Conservation (phyloP, 371 early-diverging fungal genomes). For the Mortierella sp. region DNA sequence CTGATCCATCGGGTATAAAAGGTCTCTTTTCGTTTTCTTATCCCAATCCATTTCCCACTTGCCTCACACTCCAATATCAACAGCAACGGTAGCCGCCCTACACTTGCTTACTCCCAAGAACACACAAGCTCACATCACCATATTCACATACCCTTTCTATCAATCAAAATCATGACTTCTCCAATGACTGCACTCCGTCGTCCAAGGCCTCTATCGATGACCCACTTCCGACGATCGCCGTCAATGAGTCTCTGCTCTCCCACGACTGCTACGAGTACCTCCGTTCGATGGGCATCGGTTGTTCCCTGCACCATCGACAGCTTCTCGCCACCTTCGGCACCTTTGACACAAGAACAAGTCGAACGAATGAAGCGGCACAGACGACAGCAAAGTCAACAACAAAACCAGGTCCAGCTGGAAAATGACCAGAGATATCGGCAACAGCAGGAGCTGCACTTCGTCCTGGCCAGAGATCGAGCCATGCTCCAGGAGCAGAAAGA, state of each 20-base stretch:
- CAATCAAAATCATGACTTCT: slow-evolving; percentile 9
- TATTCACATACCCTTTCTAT: neutral
- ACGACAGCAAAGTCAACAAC: slow-evolving; percentile 2
- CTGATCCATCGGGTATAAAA: neutral
- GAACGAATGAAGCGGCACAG: slow-evolving; percentile 1
- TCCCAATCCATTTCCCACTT: neutral
- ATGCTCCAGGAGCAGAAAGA: neutral
- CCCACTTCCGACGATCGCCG: neutral
- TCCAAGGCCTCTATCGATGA: slow-evolving; percentile 26
- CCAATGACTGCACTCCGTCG: slow-evolving; percentile 36
- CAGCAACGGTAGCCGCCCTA: no score
- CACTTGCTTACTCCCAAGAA: neutral
- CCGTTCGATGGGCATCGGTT: slow-evolving; percentile 31
- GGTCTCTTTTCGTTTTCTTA: no score
- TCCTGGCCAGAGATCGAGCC: slow-evolving; percentile 12
- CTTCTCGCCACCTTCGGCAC: slow-evolving; percentile 19
- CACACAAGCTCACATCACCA: no score
- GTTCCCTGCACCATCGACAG: slow-evolving; percentile 9
- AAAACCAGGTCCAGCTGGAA: slow-evolving; percentile 15
- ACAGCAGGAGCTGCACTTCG: slow-evolving; percentile 12
- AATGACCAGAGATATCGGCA: slow-evolving; percentile 16
- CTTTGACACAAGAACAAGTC: slow-evolving; percentile 21
- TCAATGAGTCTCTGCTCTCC: neutral
- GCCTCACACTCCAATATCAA: no score
- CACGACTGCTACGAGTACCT: neutral